Percentiles rank a stretch among this genome's conserved stretches.
Conservation (phyloP, 805 yeast species). For the Starmera caribaea region DNA sequence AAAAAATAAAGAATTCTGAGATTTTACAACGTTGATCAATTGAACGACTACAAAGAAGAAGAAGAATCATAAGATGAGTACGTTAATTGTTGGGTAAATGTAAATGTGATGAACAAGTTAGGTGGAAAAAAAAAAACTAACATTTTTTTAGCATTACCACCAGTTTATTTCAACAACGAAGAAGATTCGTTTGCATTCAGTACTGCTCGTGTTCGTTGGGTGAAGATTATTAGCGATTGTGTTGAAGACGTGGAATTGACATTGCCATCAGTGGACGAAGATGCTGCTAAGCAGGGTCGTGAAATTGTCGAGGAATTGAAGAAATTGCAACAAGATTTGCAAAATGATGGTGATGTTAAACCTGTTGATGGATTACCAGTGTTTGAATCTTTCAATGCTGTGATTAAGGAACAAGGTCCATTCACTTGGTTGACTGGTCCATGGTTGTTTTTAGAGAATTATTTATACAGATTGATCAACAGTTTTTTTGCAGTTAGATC, state of each 20-base stretch:
- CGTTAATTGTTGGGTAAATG: too few species aligned
- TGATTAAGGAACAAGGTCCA: conserved; percentile 21
- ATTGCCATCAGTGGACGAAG: conserved; percentile 16
- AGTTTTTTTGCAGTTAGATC: conserved; percentile 28
- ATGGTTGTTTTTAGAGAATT: conserved; percentile 86
- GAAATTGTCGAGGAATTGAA: conserved; percentile 32
- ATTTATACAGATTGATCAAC: conserved; percentile 63
- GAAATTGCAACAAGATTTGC: conserved; percentile 33
- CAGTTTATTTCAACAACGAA: conserved; percentile 55
- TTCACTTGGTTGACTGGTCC: conserved; percentile 77
- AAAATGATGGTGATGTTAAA: conserved; percentile 29
- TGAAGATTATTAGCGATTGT: conserved; percentile 62
- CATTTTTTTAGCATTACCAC: conserved; percentile 13
- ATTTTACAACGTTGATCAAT: too few species aligned
- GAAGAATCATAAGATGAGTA: too few species aligned
- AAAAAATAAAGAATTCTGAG: too few species aligned
- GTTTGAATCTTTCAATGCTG: conserved; percentile 50
- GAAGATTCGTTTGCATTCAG: conserved; percentile 70
- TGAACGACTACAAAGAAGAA: too few species aligned
- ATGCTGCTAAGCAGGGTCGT: conserved; percentile 35
- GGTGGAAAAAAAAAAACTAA: not conserved
- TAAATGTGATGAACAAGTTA: too few species aligned
- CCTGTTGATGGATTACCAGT: conserved; percentile 32
- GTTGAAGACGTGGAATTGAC: conserved; percentile 48
- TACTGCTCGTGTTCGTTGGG: conserved; percentile 82